These are phyloP conservation scores for Williopsis jadinii DNA, from an alignment of 1,139 yeast species.

Conservation along the genomic window DNA sequence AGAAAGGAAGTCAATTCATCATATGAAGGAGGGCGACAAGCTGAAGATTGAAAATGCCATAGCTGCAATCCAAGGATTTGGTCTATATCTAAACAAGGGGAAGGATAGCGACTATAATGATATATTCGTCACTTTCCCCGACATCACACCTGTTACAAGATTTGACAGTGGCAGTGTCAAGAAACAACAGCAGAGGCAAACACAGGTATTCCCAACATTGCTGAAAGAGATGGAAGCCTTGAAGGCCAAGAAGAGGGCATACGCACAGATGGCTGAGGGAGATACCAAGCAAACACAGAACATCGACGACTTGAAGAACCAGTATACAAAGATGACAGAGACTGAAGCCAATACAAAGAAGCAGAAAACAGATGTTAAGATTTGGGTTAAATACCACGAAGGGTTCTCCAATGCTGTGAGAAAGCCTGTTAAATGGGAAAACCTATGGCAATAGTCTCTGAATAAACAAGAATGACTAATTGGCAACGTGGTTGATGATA, in stretches of 20 bases:
- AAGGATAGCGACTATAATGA: constrained; percentile 23
- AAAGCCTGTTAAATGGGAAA: constrained; percentile 75
- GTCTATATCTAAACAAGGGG: constrained; percentile 23
- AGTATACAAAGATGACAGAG: constrained; percentile 21
- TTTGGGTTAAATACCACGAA: constrained; percentile 91
- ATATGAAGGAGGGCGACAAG: constrained; percentile 20
- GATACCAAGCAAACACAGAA: constrained; percentile 29
- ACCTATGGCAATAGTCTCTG: constrained; percentile 41
- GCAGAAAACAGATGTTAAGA: constrained; percentile 30
- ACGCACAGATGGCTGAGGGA: constrained; percentile 22
- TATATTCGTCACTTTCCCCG: constrained; percentile 26
- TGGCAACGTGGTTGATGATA: constrained; percentile 18
- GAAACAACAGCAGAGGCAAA: constrained; percentile 22
- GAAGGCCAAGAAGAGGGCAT: constrained; percentile 29
- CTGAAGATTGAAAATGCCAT: constrained; percentile 22
- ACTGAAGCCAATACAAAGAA: constrained; percentile 10
- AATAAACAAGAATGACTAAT: neutral
- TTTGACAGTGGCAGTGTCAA: constrained; percentile 16
- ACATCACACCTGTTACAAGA: constrained; percentile 15
- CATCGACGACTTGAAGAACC: constrained; percentile 26
- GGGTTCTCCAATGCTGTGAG: constrained; percentile 94
- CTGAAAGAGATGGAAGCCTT: constrained; percentile 36
- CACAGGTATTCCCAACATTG: constrained; percentile 24
- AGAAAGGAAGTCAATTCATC: constrained; percentile 25
- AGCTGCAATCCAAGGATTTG: constrained; percentile 25